These are phyloP conservation scores for Echria macrotheca DNA, from an alignment of 495 filamentous ascomycete genomes.

Conservation along the genomic window DNA sequence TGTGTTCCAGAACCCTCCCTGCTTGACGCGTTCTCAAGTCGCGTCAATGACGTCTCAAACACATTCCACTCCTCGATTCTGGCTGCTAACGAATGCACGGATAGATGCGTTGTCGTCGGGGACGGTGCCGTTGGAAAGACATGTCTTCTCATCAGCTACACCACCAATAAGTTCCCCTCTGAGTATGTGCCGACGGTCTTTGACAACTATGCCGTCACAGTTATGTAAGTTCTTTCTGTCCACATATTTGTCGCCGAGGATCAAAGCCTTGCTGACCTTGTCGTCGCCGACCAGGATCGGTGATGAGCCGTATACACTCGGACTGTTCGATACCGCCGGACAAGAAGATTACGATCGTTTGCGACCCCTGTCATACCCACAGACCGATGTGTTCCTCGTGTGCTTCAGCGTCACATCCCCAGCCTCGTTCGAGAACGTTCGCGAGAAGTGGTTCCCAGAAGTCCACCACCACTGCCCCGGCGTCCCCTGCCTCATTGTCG, in stretches of 20 bases:
- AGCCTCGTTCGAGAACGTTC: constrained; percentile 98
- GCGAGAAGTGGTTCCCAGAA: constrained; percentile 98
- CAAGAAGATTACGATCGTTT: constrained; percentile 99
- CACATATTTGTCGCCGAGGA: too few species aligned
- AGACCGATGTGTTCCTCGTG: constrained; percentile 97
- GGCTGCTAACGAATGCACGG: constrained; percentile 16
- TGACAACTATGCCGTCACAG: constrained; percentile 98
- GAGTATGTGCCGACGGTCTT: constrained; percentile 99
- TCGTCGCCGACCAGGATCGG: constrained; percentile 74
- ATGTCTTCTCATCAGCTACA: constrained; percentile 97
- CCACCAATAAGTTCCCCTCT: constrained; percentile 98
- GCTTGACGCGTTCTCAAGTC: constrained; percentile 10
- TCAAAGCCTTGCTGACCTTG: too few species aligned
- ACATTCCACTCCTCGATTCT: background rate
- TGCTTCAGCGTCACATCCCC: constrained; percentile 98
- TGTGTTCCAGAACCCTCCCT: too few species aligned
- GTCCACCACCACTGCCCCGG: constrained; percentile 98
- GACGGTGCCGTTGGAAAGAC: constrained; percentile 99
- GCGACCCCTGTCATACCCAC: constrained; percentile 91
- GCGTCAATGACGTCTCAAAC: background rate
- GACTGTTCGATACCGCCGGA: constrained; percentile 96
- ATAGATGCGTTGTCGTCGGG: constrained; percentile 94
- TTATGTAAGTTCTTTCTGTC: constrained; percentile 69
- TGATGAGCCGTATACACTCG: constrained; percentile 96
- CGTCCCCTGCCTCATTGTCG: constrained; percentile 95